phyloP scores from a whole-genome alignment of 2,329 filamentous ascomycete genomes.

The Chlorencoelia australis region DNA sequence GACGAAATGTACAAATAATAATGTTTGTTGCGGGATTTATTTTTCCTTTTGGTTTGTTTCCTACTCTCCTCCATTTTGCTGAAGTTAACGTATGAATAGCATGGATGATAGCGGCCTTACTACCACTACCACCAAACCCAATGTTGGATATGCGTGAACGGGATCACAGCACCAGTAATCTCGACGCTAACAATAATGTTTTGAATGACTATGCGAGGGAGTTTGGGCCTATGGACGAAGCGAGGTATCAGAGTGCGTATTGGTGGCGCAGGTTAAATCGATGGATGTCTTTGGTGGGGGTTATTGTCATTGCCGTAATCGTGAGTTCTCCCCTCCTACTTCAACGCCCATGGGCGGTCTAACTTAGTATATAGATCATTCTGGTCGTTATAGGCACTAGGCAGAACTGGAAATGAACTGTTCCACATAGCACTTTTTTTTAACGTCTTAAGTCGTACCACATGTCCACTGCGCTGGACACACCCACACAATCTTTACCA shows the following conservation, averaged over 20 bases:
- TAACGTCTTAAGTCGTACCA: no score
- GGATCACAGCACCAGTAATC: conserved; percentile 25
- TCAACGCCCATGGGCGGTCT: not conserved
- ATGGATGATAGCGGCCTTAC: conserved; percentile 70
- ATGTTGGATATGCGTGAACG: conserved; percentile 41
- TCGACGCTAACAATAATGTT: conserved; percentile 14
- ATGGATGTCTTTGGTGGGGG: conserved; percentile 47
- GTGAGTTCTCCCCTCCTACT: conserved; percentile 30
- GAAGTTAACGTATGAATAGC: conserved; percentile 33
- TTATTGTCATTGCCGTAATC: conserved; percentile 43
- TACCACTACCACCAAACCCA: conserved; percentile 57
- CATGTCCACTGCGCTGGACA: no score
- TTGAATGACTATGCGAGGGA: conserved; percentile 20
- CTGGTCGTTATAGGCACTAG: conserved; percentile 20
- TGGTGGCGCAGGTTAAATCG: conserved; percentile 57
- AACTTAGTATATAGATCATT: conserved; percentile 16
- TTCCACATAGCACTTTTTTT: no score
- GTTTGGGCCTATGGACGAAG: conserved; percentile 25
- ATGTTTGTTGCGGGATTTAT: conserved; percentile 71
- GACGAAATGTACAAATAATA: conserved; percentile 63
- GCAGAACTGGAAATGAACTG: conserved; percentile 17
- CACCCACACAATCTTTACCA: no score
- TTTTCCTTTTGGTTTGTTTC: conserved; percentile 55
- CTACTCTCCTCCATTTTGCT: conserved; percentile 9
- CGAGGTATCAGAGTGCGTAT: conserved; percentile 41